These are phyloP conservation scores for Cyamopsis tetragonoloba DNA, from an alignment of 306 rosid genomes.

Conservation along the genomic window DNA sequence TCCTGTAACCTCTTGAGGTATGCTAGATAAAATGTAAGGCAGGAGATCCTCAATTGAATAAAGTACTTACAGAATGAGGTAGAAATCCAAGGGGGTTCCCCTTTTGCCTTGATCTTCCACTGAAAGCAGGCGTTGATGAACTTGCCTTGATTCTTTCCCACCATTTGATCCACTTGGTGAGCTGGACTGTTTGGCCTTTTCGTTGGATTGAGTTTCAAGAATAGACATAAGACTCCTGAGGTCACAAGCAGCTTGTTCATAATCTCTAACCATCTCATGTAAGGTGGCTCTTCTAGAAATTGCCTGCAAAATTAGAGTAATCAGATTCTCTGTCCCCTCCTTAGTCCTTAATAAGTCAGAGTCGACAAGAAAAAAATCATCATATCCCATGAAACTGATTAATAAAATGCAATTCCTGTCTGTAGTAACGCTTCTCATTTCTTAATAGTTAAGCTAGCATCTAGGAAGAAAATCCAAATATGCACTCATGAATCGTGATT, in stretches of 20 bases:
- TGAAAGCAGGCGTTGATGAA: constrained; percentile 42
- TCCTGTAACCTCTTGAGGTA: not conserved
- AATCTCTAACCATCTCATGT: constrained; percentile 82
- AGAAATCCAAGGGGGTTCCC: constrained; percentile 64
- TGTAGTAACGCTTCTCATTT: not conserved
- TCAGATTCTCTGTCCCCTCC: constrained; percentile 22
- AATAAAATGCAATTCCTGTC: constrained; percentile 7
- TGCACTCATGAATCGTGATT: constrained; percentile 10
- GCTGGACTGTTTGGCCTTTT: constrained; percentile 41
- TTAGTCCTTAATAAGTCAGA: not conserved
- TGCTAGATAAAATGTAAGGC: constrained; percentile 4
- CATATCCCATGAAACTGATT: constrained; percentile 10
- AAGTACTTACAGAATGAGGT: constrained; percentile 79
- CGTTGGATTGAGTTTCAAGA: constrained; percentile 59
- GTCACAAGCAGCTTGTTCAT: constrained; percentile 69
- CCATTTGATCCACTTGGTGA: constrained; percentile 51
- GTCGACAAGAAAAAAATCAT: not conserved
- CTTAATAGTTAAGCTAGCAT: constrained; percentile 13
- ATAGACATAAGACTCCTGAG: constrained; percentile 56
- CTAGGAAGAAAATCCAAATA: constrained; percentile 2
- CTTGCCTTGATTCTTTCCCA: constrained; percentile 62
- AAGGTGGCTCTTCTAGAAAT: constrained; percentile 88
- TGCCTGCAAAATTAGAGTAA: constrained; percentile 50
- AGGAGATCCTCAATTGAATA: constrained; percentile 11
- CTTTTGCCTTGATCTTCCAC: constrained; percentile 73